Evolutionary conservation across 2,329 filamentous ascomycete genomes (phyloP).

Genomic region (Dactylellina cionopaga): DNA sequence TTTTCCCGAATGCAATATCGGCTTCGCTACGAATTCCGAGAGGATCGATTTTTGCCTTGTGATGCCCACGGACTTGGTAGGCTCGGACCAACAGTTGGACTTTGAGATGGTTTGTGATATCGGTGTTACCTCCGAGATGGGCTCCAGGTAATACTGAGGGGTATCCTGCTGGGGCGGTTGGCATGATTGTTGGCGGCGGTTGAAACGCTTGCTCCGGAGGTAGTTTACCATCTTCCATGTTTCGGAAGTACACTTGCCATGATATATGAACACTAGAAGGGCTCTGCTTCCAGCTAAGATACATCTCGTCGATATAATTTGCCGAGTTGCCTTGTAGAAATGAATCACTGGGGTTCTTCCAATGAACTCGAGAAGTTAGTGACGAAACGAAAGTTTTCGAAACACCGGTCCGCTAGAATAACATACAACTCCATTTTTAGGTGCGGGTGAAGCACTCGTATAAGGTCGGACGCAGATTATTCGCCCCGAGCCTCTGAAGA

Average conservation of each 20-base stretch:
- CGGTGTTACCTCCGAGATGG: constrained; percentile 75
- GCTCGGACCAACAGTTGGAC: constrained; percentile 96
- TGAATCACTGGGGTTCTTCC: constrained; percentile 83
- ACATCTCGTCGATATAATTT: constrained; percentile 99
- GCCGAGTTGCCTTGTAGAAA: constrained; percentile 97
- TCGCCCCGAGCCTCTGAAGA: neutral
- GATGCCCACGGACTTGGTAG: constrained; percentile 96
- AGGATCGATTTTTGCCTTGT: constrained; percentile 97
- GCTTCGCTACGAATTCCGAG: constrained; percentile 89
- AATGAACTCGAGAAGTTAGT: constrained; percentile 56
- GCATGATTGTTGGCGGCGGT: constrained; percentile 90
- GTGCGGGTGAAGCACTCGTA: constrained; percentile 10
- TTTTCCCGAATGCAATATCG: constrained; percentile 75
- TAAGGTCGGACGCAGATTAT: constrained; percentile 6
- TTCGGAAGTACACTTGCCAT: constrained; percentile 99
- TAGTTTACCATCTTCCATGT: constrained; percentile 99
- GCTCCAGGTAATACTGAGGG: constrained; percentile 76
- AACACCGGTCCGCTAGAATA: neutral
- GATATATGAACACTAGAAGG: constrained; percentile 94
- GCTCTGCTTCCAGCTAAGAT: constrained; percentile 94
- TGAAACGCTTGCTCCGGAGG: constrained; percentile 97
- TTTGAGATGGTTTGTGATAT: constrained; percentile 96
- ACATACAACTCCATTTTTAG: constrained; percentile 40
- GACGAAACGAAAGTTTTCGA: neutral
- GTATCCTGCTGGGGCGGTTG: constrained; percentile 80